Percentiles rank a stretch among this genome's conserved stretches.
Conservation (phyloP, 306 rosid genomes). For the Rubus parviflorus region DNA sequence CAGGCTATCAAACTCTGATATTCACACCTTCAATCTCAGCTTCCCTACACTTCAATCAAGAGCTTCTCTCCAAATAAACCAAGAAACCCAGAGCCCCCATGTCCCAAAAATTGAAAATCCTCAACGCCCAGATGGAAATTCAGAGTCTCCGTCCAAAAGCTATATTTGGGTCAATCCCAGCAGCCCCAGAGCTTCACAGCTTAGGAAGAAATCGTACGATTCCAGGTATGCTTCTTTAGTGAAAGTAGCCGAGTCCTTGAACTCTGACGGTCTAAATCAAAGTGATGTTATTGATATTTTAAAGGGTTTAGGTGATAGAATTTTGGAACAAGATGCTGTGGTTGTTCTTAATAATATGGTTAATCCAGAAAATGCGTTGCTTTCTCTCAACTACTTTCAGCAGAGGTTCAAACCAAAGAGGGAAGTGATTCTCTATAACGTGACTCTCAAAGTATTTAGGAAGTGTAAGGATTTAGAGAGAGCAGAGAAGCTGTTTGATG, state of each 20-base stretch:
- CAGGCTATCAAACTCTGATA: conserved; percentile 20
- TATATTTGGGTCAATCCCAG: conserved; percentile 88
- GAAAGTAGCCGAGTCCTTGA: conserved; percentile 52
- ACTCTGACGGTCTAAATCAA: conserved; percentile 45
- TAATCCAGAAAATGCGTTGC: conserved; percentile 51
- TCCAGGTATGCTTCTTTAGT: conserved; percentile 56
- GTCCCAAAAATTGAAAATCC: conserved; percentile 19
- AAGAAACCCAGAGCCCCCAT: conserved; percentile 31
- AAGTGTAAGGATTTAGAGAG: conserved; percentile 51
- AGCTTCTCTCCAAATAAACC: conserved; percentile 49
- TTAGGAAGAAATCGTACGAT: conserved; percentile 54
- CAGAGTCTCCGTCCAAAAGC: conserved; percentile 41
- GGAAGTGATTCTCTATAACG: conserved; percentile 63
- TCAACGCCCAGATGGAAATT: conserved; percentile 38
- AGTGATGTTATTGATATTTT: conserved; percentile 44
- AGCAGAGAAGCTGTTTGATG: conserved; percentile 82
- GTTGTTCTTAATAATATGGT: conserved; percentile 52
- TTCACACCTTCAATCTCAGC: conserved; percentile 26
- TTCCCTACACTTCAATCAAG: conserved; percentile 26
- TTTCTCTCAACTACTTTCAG: conserved; percentile 55
- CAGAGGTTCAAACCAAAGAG: conserved; percentile 31
- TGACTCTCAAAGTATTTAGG: conserved; percentile 61
- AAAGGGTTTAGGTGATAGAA: conserved; percentile 38
- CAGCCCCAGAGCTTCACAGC: conserved; percentile 76
- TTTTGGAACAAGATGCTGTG: conserved; percentile 55